A percentile compares a stretch with the other conserved stretches of the same genome.
Conservation (phyloP, 2,329 filamentous ascomycete species). For the Xylaria multiplex region DNA sequence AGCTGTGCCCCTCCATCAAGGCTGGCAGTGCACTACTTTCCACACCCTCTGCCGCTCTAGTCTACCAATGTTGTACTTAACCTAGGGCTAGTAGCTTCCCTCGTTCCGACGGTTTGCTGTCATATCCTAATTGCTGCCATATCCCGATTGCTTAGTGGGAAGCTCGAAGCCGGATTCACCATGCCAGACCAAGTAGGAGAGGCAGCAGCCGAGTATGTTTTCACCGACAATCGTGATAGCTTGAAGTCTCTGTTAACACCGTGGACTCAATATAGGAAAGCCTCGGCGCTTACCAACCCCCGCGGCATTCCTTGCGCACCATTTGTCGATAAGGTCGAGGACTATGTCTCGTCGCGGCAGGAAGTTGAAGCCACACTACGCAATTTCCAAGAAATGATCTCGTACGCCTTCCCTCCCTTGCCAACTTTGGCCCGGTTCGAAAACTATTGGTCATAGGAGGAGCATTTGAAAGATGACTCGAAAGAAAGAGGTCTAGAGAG, state of each 20-base stretch:
- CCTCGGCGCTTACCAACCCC: conserved; percentile 73
- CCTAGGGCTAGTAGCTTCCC: conserved; percentile 5
- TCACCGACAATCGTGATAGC: neutral
- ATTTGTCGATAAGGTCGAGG: conserved; percentile 88
- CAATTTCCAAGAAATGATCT: conserved; percentile 93
- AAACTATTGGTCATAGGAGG: neutral
- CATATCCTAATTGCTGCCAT: neutral
- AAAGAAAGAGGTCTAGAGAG: neutral
- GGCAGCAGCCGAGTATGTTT: conserved; percentile 27
- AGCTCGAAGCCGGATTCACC: conserved; percentile 10
- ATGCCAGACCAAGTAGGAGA: conserved; percentile 30
- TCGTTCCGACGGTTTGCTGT: neutral
- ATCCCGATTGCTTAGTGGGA: neutral
- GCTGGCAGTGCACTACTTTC: neutral
- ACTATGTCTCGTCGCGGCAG: conserved; percentile 81
- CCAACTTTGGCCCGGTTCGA: neutral
- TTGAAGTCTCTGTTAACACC: conserved; percentile 19
- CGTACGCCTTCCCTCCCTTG: conserved; percentile 63
- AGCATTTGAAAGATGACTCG: neutral
- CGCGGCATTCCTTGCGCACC: conserved; percentile 85
- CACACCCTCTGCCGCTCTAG: neutral
- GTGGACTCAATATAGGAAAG: conserved; percentile 52
- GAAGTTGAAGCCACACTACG: conserved; percentile 84
- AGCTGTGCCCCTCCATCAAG: conserved; percentile 11
- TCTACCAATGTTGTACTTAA: neutral